Conservation (phyloP, 768 basidiomycete genomes). For the Ramaria rubella region DNA sequence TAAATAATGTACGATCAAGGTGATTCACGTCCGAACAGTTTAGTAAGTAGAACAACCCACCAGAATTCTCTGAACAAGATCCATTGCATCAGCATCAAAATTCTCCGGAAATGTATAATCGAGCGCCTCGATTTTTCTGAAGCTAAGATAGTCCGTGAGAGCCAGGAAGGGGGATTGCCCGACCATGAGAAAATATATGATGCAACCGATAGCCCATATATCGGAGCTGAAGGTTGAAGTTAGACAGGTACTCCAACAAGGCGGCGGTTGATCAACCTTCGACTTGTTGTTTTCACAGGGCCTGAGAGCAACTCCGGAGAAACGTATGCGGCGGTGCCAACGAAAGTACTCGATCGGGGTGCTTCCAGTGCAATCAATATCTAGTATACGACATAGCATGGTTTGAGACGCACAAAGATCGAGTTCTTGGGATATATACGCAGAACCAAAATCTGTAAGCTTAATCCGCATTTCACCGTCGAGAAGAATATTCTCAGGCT, state of each 20-base stretch:
- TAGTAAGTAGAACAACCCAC: conserved; percentile 21
- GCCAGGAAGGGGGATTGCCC: conserved; percentile 42
- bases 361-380: not conserved
- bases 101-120: conserved; percentile 38
- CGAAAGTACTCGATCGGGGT: conserved; percentile 33
- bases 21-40: not conserved
- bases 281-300: conserved; percentile 29
- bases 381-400: conserved; percentile 5
- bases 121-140: conserved; percentile 39
- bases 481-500: conserved; percentile 34
- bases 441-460: conserved; percentile 45
- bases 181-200: conserved; percentile 39
- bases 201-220: conserved; percentile 45
- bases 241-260: not conserved
- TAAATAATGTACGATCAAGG: not conserved
- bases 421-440: conserved; percentile 17
- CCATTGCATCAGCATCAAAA: conserved; percentile 34
- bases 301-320: conserved; percentile 37
- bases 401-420: not conserved
- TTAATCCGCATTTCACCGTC: conserved; percentile 40
- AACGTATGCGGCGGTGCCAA: conserved; percentile 44
- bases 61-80: conserved; percentile 34
- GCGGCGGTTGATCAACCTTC: conserved; percentile 24
- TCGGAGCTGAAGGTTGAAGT: conserved; percentile 28
- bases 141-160: conserved; percentile 41